Evolutionary conservation across 148 eudicot genomes (phyloP).

Genomic region (Simmondsia chinensis): DNA sequence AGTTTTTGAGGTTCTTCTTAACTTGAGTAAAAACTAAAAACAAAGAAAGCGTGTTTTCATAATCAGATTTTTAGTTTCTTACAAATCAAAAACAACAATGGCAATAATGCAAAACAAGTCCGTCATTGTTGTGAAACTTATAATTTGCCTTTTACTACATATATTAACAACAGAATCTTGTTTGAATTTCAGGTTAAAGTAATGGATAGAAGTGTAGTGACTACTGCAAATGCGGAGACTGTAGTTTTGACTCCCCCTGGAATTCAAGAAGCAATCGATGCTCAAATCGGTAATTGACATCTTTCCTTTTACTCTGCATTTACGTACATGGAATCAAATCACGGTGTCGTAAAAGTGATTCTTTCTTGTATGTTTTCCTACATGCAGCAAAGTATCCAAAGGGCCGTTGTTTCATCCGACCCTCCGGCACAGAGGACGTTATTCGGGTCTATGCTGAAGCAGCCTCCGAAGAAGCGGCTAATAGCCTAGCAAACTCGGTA

Average conservation of each 20-base stretch:
- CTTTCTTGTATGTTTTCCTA: neutral
- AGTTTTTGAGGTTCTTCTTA: too few species aligned
- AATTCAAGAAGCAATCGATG: conserved; percentile 81
- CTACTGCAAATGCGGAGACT: conserved; percentile 91
- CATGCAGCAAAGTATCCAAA: conserved; percentile 45
- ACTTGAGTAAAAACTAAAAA: too few species aligned
- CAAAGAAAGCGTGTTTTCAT: too few species aligned
- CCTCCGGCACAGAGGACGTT: conserved; percentile 94
- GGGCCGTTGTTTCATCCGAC: conserved; percentile 76
- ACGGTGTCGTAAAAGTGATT: neutral
- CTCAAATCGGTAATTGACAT: conserved; percentile 48
- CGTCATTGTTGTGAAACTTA: too few species aligned
- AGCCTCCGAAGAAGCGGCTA: conserved; percentile 68
- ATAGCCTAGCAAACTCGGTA: conserved; percentile 49
- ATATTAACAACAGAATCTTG: neutral
- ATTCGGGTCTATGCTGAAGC: conserved; percentile 90
- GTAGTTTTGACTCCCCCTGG: conserved; percentile 67
- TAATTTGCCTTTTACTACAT: too few species aligned
- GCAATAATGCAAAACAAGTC: too few species aligned
- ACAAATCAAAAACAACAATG: too few species aligned
- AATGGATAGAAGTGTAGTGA: conserved; percentile 64
- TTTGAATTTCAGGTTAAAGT: conserved; percentile 67
- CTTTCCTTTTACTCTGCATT: neutral
- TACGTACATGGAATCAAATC: neutral
- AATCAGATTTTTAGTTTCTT: too few species aligned